A percentile compares a stretch with the other conserved stretches of the same genome.
phyloP scores from a whole-genome alignment of 805 yeast genomes.

The Starmera quercuum region DNA sequence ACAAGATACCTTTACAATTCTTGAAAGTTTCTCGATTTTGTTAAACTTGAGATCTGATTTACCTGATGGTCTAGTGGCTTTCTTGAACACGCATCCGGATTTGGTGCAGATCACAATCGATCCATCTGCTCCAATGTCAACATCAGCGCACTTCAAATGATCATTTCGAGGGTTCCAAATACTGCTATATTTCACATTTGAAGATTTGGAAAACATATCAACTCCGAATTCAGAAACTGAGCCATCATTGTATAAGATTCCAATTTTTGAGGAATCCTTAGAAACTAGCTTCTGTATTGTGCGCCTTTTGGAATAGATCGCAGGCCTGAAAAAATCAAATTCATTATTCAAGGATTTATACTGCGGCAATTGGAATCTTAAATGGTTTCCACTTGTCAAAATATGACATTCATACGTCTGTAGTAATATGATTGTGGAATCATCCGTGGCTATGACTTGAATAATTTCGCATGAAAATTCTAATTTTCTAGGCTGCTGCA shows the following conservation, averaged over 20 bases:
- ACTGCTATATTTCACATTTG: conserved; percentile 34
- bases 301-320: conserved; percentile 34
- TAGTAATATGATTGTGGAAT: conserved; percentile 59
- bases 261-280: conserved; percentile 35
- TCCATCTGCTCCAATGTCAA: conserved; percentile 63
- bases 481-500: conserved; percentile 33
- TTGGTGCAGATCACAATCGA: conserved; percentile 58
- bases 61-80: conserved; percentile 5
- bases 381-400: conserved; percentile 48
- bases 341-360: conserved; percentile 25
- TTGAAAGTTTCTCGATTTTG: conserved; percentile 45
- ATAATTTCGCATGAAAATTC: conserved; percentile 34
- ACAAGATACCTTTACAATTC: conserved; percentile 55
- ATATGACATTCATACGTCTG: conserved; percentile 54
- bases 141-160: conserved; percentile 54
- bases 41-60: conserved; percentile 40
- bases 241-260: conserved; percentile 53
- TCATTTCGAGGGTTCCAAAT: conserved; percentile 60
- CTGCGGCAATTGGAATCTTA: conserved; percentile 36
- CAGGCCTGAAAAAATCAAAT: conserved; percentile 49
- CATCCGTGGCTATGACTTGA: conserved; percentile 57
- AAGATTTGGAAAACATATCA: conserved; percentile 18
- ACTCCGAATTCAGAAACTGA: conserved; percentile 28
- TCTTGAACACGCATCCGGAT: conserved; percentile 57
- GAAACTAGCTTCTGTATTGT: conserved; percentile 25